Percentiles rank a stretch among this genome's conserved stretches.
phyloP scores from a whole-genome alignment of 2,329 filamentous ascomycete species.

The Colletotrichum sp. region DNA sequence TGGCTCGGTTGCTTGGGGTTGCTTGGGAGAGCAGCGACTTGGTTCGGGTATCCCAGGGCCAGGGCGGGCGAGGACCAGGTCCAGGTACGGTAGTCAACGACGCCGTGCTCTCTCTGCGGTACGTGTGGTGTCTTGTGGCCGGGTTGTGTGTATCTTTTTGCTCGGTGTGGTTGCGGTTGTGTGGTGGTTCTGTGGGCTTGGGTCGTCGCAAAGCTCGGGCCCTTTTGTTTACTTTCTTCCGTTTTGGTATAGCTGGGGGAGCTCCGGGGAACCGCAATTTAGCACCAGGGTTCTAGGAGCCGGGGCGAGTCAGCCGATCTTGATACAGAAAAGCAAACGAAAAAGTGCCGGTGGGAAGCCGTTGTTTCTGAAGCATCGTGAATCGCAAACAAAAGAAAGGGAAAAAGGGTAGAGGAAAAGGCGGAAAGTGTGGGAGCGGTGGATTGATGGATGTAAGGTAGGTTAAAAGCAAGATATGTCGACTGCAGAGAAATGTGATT shows the following conservation, averaged over 20 bases:
- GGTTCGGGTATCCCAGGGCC: conserved; percentile 6
- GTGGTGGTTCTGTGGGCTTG: conserved; percentile 10
- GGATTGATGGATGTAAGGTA: neutral
- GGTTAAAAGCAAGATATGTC: neutral
- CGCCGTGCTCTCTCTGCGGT: neutral
- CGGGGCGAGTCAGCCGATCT: conserved; percentile 21
- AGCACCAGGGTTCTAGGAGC: conserved; percentile 18
- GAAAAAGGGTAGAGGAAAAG: neutral
- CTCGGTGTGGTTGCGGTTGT: neutral
- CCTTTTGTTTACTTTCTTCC: conserved; percentile 47
- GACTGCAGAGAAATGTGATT: conserved; percentile 1
- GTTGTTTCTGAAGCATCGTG: conserved; percentile 26
- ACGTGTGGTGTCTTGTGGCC: neutral
- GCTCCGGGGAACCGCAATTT: conserved; percentile 17
- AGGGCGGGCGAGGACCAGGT: conserved; percentile 3
- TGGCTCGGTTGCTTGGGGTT: conserved; percentile 8
- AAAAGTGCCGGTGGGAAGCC: conserved; percentile 4
- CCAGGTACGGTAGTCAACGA: neutral
- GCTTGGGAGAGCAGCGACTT: conserved; percentile 10
- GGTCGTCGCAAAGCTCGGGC: conserved; percentile 32
- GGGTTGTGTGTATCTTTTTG: neutral
- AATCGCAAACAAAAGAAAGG: conserved; percentile 5
- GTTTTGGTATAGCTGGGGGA: conserved; percentile 38
- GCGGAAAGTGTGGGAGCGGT: neutral
- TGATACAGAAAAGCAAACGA: conserved; percentile 21